A percentile compares a stretch with the other conserved stretches of the same genome.
Evolutionary conservation across 1,284 basidiomycete species (phyloP).

Genomic region (Mycena citricolor): DNA sequence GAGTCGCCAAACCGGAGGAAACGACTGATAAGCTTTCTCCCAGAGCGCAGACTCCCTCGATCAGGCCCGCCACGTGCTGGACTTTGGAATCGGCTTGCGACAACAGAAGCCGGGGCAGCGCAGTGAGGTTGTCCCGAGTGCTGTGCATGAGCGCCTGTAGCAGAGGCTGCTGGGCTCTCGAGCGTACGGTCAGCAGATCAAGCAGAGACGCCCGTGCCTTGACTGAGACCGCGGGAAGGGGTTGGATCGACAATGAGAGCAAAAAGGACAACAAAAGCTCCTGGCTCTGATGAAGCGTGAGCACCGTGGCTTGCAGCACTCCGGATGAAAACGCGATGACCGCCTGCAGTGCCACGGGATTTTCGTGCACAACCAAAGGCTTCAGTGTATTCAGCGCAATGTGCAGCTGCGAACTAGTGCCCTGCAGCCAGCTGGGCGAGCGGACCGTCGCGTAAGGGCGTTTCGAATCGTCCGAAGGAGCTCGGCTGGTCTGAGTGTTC

Average conservation of each 20-base stretch:
- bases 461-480: slow-evolving; percentile 14
- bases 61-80: slow-evolving; percentile 61
- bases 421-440: slow-evolving; percentile 59
- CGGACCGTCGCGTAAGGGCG: slow-evolving; percentile 47
- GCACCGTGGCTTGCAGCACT: slow-evolving; percentile 53
- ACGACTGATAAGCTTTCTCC: slow-evolving; percentile 40
- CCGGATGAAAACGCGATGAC: slow-evolving; percentile 54
- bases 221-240: slow-evolving; percentile 52
- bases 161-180: slow-evolving; percentile 44
- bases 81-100: slow-evolving; percentile 72
- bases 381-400: slow-evolving; percentile 65
- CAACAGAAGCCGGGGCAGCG: slow-evolving; percentile 72
- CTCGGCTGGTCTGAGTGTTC: slow-evolving; percentile 18
- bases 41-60: slow-evolving; percentile 69
- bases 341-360: slow-evolving; percentile 55
- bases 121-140: slow-evolving; percentile 62
- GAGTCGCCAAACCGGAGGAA: slow-evolving; percentile 55
- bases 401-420: slow-evolving; percentile 66
- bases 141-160: slow-evolving; percentile 55
- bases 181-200: slow-evolving; percentile 44
- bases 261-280: slow-evolving; percentile 69
- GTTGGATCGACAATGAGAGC: slow-evolving; percentile 58
- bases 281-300: slow-evolving; percentile 64
- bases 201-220: slow-evolving; percentile 49
- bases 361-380: slow-evolving; percentile 65